Evolutionary conservation across 2,329 filamentous ascomycete species (phyloP), one percentile per base, ranked within the genome.

Genomic region (Sporothrix brunneoviolacea): DNA sequence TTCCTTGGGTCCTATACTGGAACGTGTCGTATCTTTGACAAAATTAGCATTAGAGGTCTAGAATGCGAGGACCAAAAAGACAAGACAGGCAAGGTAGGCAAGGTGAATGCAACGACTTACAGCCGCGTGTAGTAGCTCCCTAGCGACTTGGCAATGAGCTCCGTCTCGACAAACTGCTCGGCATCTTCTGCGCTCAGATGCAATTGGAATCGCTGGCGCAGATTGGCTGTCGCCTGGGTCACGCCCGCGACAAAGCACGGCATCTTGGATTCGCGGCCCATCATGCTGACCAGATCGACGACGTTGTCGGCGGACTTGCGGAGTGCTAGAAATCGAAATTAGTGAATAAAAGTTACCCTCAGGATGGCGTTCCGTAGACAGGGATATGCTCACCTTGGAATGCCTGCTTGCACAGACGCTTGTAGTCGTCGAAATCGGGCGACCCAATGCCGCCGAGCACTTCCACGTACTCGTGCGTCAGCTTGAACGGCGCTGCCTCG

Each of bases 101-200:
- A n/a, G n/a, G 24, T 28, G 24, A 28, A 10, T 28, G 13, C 37
- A 28, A 43, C 47, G 13, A 67, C 85, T 74, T 71, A 90, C 82
- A 91, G 77, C 71, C 87, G 80, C 64, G 88, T 91, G 65, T 91
- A 91, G 69, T 93, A 93, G 67, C 87, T 91, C 55, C 88, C 88
- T 59, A 88, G 77, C 57, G 86, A 88, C 75, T 93, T 93, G 56
- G 74, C 82, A 59, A 93, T 79, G 61, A 93, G 69, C 63, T 91
- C 87, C 32, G 76, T 83, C 64, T 93, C 88, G 16, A 93, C 87
- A 70, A 87, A 91, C 38, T 77, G 77, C 66, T 90, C 84, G 4
- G 88, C 88, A 64, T 91, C 88, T 56, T 91, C 85, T 48, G 84
- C 84, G 59, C 86, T 91, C 57, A 91, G 75, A 64, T 93, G 87